Evolutionary conservation across 2,329 filamentous ascomycete species (phyloP), one percentile per base, ranked within the genome.

Genomic region (Penicillium concentricum): DNA sequence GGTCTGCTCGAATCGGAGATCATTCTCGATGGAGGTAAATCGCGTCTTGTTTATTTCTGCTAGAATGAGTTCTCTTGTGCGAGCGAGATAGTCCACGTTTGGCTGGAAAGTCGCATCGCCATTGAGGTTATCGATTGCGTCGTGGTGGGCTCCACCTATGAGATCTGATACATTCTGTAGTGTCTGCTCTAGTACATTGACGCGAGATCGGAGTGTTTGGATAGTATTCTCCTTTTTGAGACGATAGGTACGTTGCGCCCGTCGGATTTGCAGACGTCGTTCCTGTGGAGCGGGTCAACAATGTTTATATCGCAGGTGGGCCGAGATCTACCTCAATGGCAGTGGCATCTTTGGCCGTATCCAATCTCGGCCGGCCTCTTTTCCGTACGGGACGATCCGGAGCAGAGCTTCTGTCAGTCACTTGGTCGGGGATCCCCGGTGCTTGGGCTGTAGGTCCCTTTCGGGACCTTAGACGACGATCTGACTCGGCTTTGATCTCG

Each of bases 211-310:
- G 12, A 96, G 80, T 1, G 84, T 85, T 28, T 85, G 82, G 54
- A 96, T 93, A 5, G 89, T 89, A 22, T 83, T 87, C 69, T 96
- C 92, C 74, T 96, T 96, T 50, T 92, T 87, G 67, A 89, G 85
- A 16, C 92, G 85, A 69, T 96, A 96, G 0, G 91, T 91, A 62
- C 91, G 81, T 72, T 96, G 92, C 2, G 92, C 92, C 53, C 93
- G 82, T 24, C 92, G 87, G 61, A 96, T 94, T 71, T 96, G 92
- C 5, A 90, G 93, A 53, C 92, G 84, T 51, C 92, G 88, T 52
- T 67, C 67, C 61, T 68, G 46, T 26, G 18, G 16, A 47, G n/a
- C 34, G 26, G 12, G 48, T 63, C 38, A 64, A 50, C 43, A 37
- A 32, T 34, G 20, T 26, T 37, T 28, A 22, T 15, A 24, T 34